Evolutionary conservation across 176 grass and related monocot genomes (phyloP).

Genomic region (Oryza australiensis): DNA sequence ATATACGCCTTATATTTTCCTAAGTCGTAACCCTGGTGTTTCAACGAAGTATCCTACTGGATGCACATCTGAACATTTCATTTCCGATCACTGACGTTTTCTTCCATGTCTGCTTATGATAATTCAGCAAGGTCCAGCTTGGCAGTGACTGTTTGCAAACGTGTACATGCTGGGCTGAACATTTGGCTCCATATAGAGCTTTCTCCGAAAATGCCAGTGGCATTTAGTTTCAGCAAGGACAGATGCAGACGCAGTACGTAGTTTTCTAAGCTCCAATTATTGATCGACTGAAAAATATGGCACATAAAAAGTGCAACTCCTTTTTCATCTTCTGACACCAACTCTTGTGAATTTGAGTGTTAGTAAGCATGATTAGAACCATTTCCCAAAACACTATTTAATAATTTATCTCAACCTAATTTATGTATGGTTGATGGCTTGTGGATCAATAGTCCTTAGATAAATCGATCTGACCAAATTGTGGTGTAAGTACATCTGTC

Average conservation of each 20-base stretch:
- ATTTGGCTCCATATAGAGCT: neutral
- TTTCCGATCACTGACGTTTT: neutral
- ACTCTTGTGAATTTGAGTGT: neutral
- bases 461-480: neutral
- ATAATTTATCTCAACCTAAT: neutral
- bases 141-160: constrained; percentile 23
- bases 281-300: neutral
- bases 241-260: neutral
- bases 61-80: neutral
- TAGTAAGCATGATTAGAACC: neutral
- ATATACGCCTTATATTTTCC: too few relatives aligned
- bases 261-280: neutral
- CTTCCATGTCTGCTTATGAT: neutral
- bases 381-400: neutral
- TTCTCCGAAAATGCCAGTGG: neutral
- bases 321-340: neutral
- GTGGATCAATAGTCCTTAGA: neutral
- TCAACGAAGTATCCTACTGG: neutral
- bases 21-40: neutral
- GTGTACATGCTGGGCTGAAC: neutral
- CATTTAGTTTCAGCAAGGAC: neutral
- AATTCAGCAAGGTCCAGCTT: neutral
- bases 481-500: neutral
- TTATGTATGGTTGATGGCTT: neutral
- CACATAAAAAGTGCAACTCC: neutral